phyloP scores from a whole-genome alignment of 257 asterid species.

The Catharanthus roseus region DNA sequence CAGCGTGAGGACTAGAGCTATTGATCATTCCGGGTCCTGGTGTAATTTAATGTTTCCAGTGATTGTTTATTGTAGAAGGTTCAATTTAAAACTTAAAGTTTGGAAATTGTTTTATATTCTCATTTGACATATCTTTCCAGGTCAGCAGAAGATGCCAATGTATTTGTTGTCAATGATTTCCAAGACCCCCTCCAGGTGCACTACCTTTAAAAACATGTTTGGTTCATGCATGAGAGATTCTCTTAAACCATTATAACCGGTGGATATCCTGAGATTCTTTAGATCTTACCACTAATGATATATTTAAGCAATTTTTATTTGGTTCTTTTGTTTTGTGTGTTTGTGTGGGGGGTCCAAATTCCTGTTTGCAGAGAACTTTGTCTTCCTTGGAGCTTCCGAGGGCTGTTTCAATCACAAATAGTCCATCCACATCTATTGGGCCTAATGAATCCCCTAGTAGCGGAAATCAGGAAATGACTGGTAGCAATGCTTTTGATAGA shows the following conservation, averaged over 20 bases:
- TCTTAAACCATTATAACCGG: not conserved
- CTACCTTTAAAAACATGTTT: slow-evolving; percentile 15
- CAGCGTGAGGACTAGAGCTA: not conserved
- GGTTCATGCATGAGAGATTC: not conserved
- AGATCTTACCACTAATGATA: not conserved
- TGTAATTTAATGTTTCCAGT: not conserved
- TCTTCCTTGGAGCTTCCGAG: slow-evolving; percentile 91
- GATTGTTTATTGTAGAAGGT: not conserved
- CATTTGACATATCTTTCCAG: slow-evolving; percentile 39
- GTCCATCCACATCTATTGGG: slow-evolving; percentile 39
- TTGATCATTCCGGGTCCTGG: not conserved
- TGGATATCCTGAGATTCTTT: not conserved
- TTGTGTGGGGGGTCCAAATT: slow-evolving; percentile 15
- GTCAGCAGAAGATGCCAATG: slow-evolving; percentile 94
- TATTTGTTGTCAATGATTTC: slow-evolving; percentile 88
- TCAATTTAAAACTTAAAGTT: not conserved
- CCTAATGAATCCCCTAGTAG: slow-evolving; percentile 38
- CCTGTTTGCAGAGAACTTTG: slow-evolving; percentile 56
- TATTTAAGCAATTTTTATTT: not conserved
- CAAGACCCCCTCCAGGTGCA: slow-evolving; percentile 93
- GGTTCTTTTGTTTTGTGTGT: slow-evolving; percentile 7
- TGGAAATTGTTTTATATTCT: slow-evolving; percentile 5
- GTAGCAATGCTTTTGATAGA: slow-evolving; percentile 32
- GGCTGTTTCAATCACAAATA: slow-evolving; percentile 54
- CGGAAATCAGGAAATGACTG: slow-evolving; percentile 31